Base-by-base conservation (phyloP, 2,329 filamentous ascomycete species). In the Ophiostoma triangulosporum region DNA sequence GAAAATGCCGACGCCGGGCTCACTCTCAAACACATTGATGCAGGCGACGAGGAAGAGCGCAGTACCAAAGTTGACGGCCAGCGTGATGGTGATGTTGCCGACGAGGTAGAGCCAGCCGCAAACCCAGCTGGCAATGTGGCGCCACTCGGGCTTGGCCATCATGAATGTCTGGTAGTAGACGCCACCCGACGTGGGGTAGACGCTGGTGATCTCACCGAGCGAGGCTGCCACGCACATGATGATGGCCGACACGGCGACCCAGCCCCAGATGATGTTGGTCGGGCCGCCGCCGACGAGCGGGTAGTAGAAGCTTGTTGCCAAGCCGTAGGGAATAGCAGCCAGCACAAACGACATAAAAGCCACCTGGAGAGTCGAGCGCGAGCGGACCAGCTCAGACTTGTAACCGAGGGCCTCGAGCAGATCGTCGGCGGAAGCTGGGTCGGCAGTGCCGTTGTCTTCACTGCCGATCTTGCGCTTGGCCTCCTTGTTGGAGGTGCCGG, bases 141-240 rank as follows among this genome's bases (percentile, higher is more conserved):
- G 46, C 27, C 29, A 48, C n/a, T 17, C 3, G 9, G 46, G 27
- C 11, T 17, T 32, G 9, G 46, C 26, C 27, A 48, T 17, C 46
- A 48, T 48, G 15, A 48, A 48, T 4, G 46, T 48, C 46, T 48
- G 46, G 46, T 48, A 48, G 29, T 48, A 48, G n/a, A 48, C 46
- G 29, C 46, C 46, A 11, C 46, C 46, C 8, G 46, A 31, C 29
- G 46, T 48, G n/a, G 46, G 46, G 46, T 48, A 48, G 46, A 48
- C 11, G 11, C 46, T 48, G 46, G 46, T 48, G 29, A 48, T 48
- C 29, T 48, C 46, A 9, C 46, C 46, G 7, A 48, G 46, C 27
- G 46, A 48, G 8, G 46, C 46, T 7, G 46, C 46, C 3, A 48
- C 46, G 29, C 46, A 48, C 27, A 48, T 17, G 46, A 48, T 48